phyloP scores from a whole-genome alignment of 1,284 basidiomycete genomes.

The Leccinum pachyderme region DNA sequence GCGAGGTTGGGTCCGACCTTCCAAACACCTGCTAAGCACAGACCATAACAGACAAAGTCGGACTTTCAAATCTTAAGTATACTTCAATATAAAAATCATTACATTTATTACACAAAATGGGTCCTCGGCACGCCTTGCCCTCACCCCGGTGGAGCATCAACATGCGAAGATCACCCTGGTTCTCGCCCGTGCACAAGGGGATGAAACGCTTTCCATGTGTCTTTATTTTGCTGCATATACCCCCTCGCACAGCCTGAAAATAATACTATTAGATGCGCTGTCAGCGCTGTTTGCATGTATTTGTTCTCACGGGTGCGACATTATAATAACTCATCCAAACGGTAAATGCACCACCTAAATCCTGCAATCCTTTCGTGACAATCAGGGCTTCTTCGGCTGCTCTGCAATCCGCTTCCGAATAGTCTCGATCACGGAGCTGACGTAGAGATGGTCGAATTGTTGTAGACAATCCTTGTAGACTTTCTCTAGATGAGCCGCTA shows the following conservation, averaged over 20 bases:
- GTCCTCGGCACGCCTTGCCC: constrained; percentile 18
- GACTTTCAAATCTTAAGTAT: constrained; percentile 27
- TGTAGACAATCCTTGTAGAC: constrained; percentile 32
- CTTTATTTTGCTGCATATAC: neutral
- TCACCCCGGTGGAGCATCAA: constrained; percentile 24
- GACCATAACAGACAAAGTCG: constrained; percentile 36
- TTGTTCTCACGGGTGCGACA: too few relatives aligned
- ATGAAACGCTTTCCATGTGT: constrained; percentile 10
- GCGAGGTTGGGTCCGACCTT: constrained; percentile 41
- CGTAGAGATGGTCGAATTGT: constrained; percentile 37
- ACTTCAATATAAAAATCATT: constrained; percentile 16
- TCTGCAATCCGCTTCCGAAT: constrained; percentile 36
- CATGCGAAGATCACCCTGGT: constrained; percentile 22
- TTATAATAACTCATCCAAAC: neutral
- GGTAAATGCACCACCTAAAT: constrained; percentile 17
- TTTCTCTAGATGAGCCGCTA: constrained; percentile 29
- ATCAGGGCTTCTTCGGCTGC: constrained; percentile 32
- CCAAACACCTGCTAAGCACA: constrained; percentile 39
- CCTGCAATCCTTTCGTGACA: constrained; percentile 9
- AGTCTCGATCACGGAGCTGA: constrained; percentile 33
- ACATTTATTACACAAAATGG: constrained; percentile 28
- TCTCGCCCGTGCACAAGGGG: constrained; percentile 7
- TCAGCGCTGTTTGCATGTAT: neutral
- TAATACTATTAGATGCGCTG: neutral
- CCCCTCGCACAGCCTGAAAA: neutral